Evolutionary conservation across 2,329 filamentous ascomycete species (phyloP).

Genomic region (Xylaria sp.): DNA sequence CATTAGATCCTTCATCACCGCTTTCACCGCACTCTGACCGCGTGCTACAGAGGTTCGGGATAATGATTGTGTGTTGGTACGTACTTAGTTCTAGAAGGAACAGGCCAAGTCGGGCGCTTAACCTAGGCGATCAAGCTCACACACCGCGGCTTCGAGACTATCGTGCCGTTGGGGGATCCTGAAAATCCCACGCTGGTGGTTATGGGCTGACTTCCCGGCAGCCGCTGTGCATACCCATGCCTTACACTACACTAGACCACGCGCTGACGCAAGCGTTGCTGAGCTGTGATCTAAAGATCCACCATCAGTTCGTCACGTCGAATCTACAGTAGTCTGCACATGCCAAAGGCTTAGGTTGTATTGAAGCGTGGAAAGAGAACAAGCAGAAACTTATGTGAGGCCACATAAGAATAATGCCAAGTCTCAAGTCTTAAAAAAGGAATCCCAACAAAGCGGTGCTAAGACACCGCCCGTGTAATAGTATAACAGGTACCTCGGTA

Average conservation of each 20-base stretch:
- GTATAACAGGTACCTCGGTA: too few relatives aligned
- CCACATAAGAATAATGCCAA: conserved; percentile 5
- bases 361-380: too few relatives aligned
- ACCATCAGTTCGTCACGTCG: conserved; percentile 1
- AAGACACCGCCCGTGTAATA: background rate
- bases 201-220: background rate
- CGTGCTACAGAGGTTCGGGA: background rate
- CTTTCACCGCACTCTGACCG: too few relatives aligned
- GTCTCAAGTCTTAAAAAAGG: too few relatives aligned
- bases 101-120: background rate
- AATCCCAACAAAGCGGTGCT: background rate
- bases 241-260: too few relatives aligned
- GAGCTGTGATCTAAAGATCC: background rate
- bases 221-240: conserved; percentile 5
- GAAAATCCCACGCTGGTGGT: conserved; percentile 13
- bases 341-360: too few relatives aligned
- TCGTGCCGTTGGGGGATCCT: background rate
- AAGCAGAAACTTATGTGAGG: background rate
- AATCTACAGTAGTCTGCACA: too few relatives aligned
- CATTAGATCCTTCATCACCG: background rate
- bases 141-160: background rate
- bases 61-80: background rate
- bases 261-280: background rate
- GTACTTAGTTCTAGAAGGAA: background rate
- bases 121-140: background rate